A percentile compares a stretch with the other conserved stretches of the same genome.
phyloP scores from a whole-genome alignment of 169 alveolate genomes.

The Fabrea salina region DNA sequence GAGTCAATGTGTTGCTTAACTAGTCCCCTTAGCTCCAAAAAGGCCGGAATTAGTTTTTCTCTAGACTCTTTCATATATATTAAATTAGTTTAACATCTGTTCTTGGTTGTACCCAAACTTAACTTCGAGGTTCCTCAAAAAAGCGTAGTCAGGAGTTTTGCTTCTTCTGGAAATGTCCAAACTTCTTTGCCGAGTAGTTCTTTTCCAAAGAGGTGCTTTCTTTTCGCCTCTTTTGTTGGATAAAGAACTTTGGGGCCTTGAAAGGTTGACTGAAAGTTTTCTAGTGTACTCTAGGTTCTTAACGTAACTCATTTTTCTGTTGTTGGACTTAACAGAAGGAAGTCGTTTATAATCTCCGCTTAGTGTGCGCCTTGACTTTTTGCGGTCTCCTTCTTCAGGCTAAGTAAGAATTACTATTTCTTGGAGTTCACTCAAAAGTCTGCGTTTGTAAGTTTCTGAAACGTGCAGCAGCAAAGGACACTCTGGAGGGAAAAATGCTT shows the following conservation, averaged over 20 bases:
- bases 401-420: slow-evolving; percentile 2
- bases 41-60: slow-evolving; percentile 92
- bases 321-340: not conserved
- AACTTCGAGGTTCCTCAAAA: not conserved
- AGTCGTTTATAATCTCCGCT: slow-evolving; percentile 15
- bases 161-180: not conserved
- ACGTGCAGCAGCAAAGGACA: slow-evolving; percentile 9
- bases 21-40: slow-evolving; percentile 89
- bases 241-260: slow-evolving; percentile 4
- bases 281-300: not conserved
- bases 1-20: slow-evolving; percentile 95
- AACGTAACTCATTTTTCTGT: not conserved
- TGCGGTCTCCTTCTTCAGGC: slow-evolving; percentile 21
- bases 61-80: not conserved
- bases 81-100: not conserved
- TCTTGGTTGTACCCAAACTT: not conserved
- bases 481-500: slow-evolving; percentile 23
- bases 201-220: not conserved
- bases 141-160: not conserved
- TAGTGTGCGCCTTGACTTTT: not conserved
- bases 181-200: not conserved
- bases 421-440: slow-evolving; percentile 18
- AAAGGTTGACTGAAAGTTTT: not conserved
- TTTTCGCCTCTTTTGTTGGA: not conserved
- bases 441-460: not conserved